Evolutionary conservation across 75 land plant species (phyloP).

Genomic region (Picea glauca): DNA sequence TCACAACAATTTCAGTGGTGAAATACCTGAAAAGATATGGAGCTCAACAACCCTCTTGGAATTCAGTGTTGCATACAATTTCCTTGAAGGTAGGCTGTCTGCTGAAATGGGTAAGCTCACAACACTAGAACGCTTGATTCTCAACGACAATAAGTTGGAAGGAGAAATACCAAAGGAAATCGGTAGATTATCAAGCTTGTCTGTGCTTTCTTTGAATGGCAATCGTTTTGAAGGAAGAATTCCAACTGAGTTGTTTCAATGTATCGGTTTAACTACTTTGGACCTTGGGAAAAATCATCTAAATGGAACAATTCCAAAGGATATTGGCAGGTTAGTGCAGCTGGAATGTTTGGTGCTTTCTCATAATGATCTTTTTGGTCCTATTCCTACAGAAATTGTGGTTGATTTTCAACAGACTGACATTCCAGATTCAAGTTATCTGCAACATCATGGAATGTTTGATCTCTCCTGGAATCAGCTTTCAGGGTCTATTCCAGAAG

Average conservation of each 20-base stretch:
- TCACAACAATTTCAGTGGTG: conserved; percentile 28
- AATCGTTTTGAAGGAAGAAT: conserved; percentile 12
- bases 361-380: conserved; percentile 15
- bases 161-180: conserved; percentile 19
- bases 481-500: conserved; percentile 24
- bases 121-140: conserved; percentile 6
- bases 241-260: conserved; percentile 7
- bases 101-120: conserved; percentile 20
- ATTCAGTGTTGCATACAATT: conserved; percentile 15
- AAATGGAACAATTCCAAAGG: conserved; percentile 29
- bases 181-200: conserved; percentile 6
- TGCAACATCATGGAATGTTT: conserved; percentile 16
- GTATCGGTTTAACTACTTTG: conserved; percentile 7
- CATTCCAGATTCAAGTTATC: conserved; percentile 7
- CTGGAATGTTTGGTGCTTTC: conserved; percentile 20
- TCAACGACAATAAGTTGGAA: conserved; percentile 8
- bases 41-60: conserved; percentile 18
- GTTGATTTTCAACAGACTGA: conserved; percentile 8
- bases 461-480: conserved; percentile 21
- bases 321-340: conserved; percentile 16
- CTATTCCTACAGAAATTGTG: conserved; percentile 21
- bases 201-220: conserved; percentile 7
- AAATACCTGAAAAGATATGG: conserved; percentile 29
- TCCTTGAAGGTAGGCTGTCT: conserved; percentile 11
- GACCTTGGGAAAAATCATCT: conserved; percentile 14